A percentile compares a stretch with the other conserved stretches of the same genome.
Evolutionary conservation across 2,329 filamentous ascomycete genomes (phyloP).

Genomic region (Fusarium sp.): DNA sequence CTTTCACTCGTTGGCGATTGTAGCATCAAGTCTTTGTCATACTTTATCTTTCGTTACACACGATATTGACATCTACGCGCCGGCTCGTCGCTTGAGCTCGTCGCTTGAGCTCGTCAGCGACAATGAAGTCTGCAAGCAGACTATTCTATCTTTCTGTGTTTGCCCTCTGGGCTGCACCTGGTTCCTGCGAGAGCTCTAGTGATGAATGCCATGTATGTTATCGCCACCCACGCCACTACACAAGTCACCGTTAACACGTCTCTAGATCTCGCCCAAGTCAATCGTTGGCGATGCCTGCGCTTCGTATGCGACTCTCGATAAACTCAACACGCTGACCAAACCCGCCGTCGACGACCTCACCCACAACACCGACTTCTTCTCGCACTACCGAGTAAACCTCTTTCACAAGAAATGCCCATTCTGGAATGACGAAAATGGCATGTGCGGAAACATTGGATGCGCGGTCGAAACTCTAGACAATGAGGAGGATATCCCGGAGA

Average conservation of each 20-base stretch:
- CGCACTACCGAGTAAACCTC: constrained; percentile 94
- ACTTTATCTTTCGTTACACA: neutral
- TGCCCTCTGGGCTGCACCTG: constrained; percentile 64
- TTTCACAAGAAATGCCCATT: constrained; percentile 96
- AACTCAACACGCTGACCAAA: constrained; percentile 80
- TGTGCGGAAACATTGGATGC: constrained; percentile 97
- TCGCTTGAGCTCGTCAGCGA: constrained; percentile 14
- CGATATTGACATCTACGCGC: neutral
- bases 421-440: constrained; percentile 91
- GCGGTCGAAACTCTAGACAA: constrained; percentile 95
- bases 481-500: constrained; percentile 90
- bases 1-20: constrained; percentile 31
- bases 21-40: neutral
- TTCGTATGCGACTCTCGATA: constrained; percentile 90
- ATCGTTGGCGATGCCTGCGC: constrained; percentile 96
- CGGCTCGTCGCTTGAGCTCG: constrained; percentile 14
- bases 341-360: constrained; percentile 85
- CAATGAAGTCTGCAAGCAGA: constrained; percentile 65
- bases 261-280: constrained; percentile 85
- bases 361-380: constrained; percentile 94
- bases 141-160: constrained; percentile 69
- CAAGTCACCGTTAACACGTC: constrained; percentile 53
- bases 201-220: constrained; percentile 67
- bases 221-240: constrained; percentile 1
- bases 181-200: constrained; percentile 58